Evolutionary conservation across 495 filamentous ascomycete species (phyloP).

Genomic region (Talaromyces borbonicus): DNA sequence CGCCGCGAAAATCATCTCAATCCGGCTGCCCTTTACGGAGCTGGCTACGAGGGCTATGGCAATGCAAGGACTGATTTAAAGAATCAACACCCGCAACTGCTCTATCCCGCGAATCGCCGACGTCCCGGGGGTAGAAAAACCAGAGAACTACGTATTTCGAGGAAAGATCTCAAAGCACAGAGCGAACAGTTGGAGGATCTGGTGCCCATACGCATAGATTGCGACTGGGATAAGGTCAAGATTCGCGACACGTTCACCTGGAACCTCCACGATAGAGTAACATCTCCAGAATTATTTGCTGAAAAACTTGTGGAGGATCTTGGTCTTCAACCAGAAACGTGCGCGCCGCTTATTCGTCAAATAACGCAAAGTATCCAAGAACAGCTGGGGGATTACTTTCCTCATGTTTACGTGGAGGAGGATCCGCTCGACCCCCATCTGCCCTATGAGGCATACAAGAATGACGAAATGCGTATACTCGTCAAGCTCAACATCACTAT

Average conservation of each 20-base stretch:
- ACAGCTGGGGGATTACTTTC: constrained; percentile 86
- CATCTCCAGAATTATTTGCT: constrained; percentile 70
- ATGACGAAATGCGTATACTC: constrained; percentile 95
- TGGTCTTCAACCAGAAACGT: constrained; percentile 59
- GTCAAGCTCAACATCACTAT: constrained; percentile 98
- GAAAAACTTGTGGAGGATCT: constrained; percentile 88
- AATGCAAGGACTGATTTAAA: constrained; percentile 68
- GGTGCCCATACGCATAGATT: constrained; percentile 82
- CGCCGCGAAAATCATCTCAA: constrained; percentile 41
- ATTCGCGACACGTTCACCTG: constrained; percentile 97
- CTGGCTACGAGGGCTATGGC: constrained; percentile 83
- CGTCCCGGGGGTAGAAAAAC: constrained; percentile 67
- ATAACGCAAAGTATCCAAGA: constrained; percentile 74
- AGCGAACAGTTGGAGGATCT: constrained; percentile 84
- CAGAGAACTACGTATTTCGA: constrained; percentile 55
- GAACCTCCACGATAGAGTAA: constrained; percentile 87
- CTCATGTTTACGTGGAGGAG: constrained; percentile 80
- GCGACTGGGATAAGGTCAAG: constrained; percentile 93
- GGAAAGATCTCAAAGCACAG: constrained; percentile 72
- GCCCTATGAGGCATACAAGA: constrained; percentile 90
- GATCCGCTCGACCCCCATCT: constrained; percentile 82
- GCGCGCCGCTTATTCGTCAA: constrained; percentile 57
- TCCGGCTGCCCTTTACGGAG: constrained; percentile 58
- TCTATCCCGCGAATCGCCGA: constrained; percentile 67
- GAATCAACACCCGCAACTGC: constrained; percentile 43